Evolutionary conservation across 352 stramenopile genomes (phyloP), one percentile per base, ranked within the genome.

Genomic region (Vaucheria bursata): DNA sequence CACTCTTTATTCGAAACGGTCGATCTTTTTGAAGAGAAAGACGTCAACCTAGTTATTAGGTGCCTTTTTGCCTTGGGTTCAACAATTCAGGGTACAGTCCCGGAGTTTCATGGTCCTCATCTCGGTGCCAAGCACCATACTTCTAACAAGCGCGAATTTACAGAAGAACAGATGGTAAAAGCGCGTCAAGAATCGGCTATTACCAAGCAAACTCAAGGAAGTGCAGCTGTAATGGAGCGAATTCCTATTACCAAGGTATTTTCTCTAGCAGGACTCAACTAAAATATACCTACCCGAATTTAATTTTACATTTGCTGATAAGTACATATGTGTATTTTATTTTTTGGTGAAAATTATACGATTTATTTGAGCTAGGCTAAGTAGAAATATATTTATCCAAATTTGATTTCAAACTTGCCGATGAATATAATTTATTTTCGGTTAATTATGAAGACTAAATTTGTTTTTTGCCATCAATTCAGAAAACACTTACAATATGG

Each of bases 71-170:
- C 80, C 33, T 77, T 85, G 33, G 79, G 70, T 12, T 59, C 64
- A 32, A 25, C 79, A 8, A 77, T 85, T 71, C 79, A 85, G 75
- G 45, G 71, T 3, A 82, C 59, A 0, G 71, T 74, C 25, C 79
- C 79, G 29, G 71, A 74, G 25, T 85, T 85, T 33, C 35, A 31
- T 5, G 79, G 79, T 32, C 77, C 79, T 1, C 80, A 81, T 67
- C 75, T 85, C 33, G 79, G 79, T n/a, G 78, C 78, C 25, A 83
- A 83, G 69, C 73, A 66, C 66, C 53, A 79, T 31, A 73, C 39
- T 33, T 69, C 3, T n/a, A 79, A 79, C 73, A 79, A 79, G 73
- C 73, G 73, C 1, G 64, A 73, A 18, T 79, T 79, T 34, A 73
- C 69, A 40, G 59, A 73, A 18, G n/a, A 79, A 67, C 73, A 79